Conservation (phyloP, 2,329 filamentous ascomycete genomes). For the Nemania sp. region DNA sequence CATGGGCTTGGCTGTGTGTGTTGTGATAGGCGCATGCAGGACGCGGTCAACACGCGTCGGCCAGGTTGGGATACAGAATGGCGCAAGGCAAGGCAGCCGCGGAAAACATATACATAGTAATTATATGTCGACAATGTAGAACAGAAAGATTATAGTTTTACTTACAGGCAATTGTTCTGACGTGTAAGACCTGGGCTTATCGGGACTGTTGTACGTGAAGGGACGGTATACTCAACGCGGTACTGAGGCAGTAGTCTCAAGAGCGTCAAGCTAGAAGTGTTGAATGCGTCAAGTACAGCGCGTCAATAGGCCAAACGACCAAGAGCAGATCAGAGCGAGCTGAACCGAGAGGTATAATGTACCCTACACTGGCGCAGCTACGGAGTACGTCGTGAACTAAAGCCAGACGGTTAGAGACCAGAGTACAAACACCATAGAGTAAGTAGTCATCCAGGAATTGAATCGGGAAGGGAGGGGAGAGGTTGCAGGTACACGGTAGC, state of each 20-base stretch:
- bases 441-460: slow-evolving; percentile 2
- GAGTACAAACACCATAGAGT: slow-evolving; percentile 8
- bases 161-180: slow-evolving; percentile 17
- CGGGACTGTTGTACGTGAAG: neutral
- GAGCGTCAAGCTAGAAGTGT: slow-evolving; percentile 1
- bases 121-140: neutral
- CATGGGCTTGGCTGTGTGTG: slow-evolving; percentile 13
- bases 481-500: slow-evolving; percentile 22
- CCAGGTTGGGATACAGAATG: slow-evolving; percentile 5
- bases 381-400: slow-evolving; percentile 20
- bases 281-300: slow-evolving; percentile 9
- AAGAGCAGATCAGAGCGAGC: slow-evolving; percentile 3
- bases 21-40: slow-evolving; percentile 22
- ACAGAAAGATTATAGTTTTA: neutral
- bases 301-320: slow-evolving; percentile 10
- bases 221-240: slow-evolving; percentile 8
- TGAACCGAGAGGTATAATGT: slow-evolving; percentile 1
- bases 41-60: slow-evolving; percentile 25
- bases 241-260: slow-evolving; percentile 1
- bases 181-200: neutral
- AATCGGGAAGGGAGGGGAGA: slow-evolving; percentile 14
- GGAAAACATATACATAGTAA: neutral
- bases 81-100: neutral
- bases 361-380: slow-evolving; percentile 9
- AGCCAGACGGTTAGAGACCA: slow-evolving; percentile 21